A percentile compares a stretch with the other conserved stretches of the same genome.
These are phyloP conservation scores for Trypanosoma melophagium DNA, from an alignment of 208 protist species.

Conservation along the genomic window DNA sequence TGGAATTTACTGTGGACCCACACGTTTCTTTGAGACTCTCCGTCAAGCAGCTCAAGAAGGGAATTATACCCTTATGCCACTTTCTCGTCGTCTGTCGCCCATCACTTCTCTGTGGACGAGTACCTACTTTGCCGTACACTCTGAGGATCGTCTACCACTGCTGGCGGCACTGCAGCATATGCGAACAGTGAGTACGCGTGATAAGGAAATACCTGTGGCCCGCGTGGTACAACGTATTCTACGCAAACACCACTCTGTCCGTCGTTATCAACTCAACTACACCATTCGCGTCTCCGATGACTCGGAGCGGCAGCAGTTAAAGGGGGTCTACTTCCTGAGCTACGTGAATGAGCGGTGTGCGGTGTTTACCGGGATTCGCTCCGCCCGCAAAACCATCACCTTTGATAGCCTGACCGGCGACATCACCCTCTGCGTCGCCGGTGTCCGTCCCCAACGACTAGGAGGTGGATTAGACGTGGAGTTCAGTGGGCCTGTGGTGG, in stretches of 20 bases:
- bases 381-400: constrained; percentile 71
- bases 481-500: constrained; percentile 47
- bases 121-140: constrained; percentile 70
- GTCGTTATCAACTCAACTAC: constrained; percentile 72
- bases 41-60: constrained; percentile 37
- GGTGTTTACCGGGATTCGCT: constrained; percentile 67
- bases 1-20: constrained; percentile 61
- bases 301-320: constrained; percentile 49
- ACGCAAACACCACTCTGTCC: constrained; percentile 48
- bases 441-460: constrained; percentile 9
- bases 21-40: constrained; percentile 49
- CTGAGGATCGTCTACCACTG: constrained; percentile 61
- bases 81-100: constrained; percentile 66
- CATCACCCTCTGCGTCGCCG: constrained; percentile 48
- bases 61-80: constrained; percentile 59
- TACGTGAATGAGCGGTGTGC: constrained; percentile 44
- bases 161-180: constrained; percentile 59
- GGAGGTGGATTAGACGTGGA: constrained; percentile 24
- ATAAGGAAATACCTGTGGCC: constrained; percentile 34
- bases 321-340: constrained; percentile 69
- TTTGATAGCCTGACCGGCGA: constrained; percentile 40
- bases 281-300: constrained; percentile 60
- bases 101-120: constrained; percentile 57
- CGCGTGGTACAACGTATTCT: constrained; percentile 58
- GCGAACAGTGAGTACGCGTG: constrained; percentile 38